Percentiles rank a stretch among this genome's conserved stretches.
These are phyloP conservation scores for Hanseniaspora singularis DNA, from an alignment of 805 yeast genomes.

Conservation along the genomic window DNA sequence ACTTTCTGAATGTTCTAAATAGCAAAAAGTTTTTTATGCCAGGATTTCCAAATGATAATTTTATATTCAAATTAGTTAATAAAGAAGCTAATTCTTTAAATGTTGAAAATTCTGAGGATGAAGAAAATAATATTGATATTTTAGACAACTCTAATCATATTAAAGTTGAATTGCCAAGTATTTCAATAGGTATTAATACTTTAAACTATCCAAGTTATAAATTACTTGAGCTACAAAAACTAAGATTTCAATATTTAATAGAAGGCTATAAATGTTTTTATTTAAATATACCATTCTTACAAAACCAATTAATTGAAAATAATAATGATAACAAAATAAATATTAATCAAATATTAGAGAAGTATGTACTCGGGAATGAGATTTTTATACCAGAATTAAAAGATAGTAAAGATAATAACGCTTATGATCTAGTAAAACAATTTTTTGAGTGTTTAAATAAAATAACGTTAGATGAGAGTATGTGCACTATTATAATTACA, in stretches of 20 bases:
- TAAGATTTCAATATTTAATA: neutral
- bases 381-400: neutral
- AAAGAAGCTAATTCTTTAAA: neutral
- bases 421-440: too few relatives aligned
- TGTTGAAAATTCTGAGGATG: neutral
- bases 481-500: neutral
- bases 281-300: slow-evolving; percentile 2
- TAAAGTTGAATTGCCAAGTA: neutral
- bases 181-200: neutral
- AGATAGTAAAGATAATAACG: neutral
- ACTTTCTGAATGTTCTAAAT: neutral
- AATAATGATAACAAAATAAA: neutral
- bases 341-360: neutral
- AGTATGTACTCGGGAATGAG: slow-evolving; percentile 1
- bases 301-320: neutral
- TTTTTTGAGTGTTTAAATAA: too few relatives aligned
- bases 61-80: neutral
- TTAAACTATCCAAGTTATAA: neutral
- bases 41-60: neutral
- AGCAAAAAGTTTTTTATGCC: neutral
- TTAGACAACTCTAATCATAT: neutral
- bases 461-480: too few relatives aligned
- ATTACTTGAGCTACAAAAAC: neutral
- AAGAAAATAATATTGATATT: neutral
- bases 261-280: neutral